These are phyloP conservation scores for Metschnikowia lochheadii DNA, from an alignment of 805 yeast genomes.

Conservation along the genomic window DNA sequence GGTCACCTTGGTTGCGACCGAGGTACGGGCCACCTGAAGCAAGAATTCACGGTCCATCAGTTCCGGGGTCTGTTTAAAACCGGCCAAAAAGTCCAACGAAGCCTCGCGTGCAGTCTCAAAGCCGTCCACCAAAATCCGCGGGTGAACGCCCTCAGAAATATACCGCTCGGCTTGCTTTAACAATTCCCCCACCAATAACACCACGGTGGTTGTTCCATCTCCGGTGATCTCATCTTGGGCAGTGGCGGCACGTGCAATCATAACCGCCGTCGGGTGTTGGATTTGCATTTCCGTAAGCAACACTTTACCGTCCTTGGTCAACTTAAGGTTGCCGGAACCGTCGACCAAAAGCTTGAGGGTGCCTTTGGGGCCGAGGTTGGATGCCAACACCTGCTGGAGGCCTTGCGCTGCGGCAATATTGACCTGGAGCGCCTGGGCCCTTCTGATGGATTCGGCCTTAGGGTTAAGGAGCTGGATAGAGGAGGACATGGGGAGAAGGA, in stretches of 20 bases:
- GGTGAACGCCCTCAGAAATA: conserved; percentile 92
- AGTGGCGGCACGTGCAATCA: conserved; percentile 89
- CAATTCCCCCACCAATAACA: conserved; percentile 88
- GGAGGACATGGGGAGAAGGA: conserved; percentile 39
- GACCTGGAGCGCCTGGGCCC: conserved; percentile 93
- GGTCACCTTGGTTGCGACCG: conserved; percentile 82
- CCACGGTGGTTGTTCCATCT: conserved; percentile 97
- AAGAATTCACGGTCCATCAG: conserved; percentile 80
- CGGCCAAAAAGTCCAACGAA: conserved; percentile 63
- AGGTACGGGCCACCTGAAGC: conserved; percentile 86
- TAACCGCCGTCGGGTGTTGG: conserved; percentile 48
- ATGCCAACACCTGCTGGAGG: conserved; percentile 82
- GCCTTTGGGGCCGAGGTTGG: conserved; percentile 95
- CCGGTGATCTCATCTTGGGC: conserved; percentile 99
- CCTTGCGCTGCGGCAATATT: conserved; percentile 97
- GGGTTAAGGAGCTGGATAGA: conserved; percentile 89
- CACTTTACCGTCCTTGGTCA: conserved; percentile 96
- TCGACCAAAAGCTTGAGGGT: conserved; percentile 95
- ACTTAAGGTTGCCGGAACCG: conserved; percentile 91
- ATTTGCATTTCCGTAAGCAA: conserved; percentile 94
- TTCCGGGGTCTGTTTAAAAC: conserved; percentile 51
- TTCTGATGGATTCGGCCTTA: conserved; percentile 93
- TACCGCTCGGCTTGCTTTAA: conserved; percentile 92
- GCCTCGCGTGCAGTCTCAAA: conserved; percentile 85
- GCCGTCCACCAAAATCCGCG: conserved; percentile 91